Conservation (phyloP, 2,329 filamentous ascomycete species). For the Apiospora hydei region DNA sequence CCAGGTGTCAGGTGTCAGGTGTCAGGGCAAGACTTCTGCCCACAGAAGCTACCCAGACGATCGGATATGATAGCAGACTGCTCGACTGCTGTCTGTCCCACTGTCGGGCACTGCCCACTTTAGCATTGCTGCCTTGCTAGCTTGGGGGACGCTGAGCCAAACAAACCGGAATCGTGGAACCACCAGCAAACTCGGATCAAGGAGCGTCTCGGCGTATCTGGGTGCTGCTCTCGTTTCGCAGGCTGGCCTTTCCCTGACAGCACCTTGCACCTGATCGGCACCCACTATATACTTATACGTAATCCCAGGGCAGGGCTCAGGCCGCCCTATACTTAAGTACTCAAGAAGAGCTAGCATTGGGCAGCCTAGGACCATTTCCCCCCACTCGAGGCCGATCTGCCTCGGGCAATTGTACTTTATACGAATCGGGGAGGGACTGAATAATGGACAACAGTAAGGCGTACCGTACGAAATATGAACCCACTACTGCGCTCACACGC, state of each 20-base stretch:
- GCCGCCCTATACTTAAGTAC: neutral
- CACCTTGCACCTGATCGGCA: neutral
- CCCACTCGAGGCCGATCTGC: neutral
- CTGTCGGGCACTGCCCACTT: neutral
- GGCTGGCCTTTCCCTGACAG: neutral
- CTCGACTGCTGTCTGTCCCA: neutral
- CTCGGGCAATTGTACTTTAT: neutral
- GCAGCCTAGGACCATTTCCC: neutral
- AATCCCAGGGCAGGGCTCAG: neutral
- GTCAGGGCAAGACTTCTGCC: no score
- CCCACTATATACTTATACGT: neutral
- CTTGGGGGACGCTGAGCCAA: neutral
- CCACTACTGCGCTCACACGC: neutral
- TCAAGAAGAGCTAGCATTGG: neutral
- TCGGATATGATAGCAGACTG: neutral
- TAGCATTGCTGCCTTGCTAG: neutral
- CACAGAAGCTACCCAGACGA: neutral
- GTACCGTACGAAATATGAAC: neutral
- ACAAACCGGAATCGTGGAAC: conserved; percentile 5
- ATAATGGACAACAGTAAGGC: neutral
- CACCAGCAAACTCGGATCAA: conserved; percentile 8
- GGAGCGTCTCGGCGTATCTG: neutral
- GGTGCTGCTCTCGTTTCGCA: neutral
- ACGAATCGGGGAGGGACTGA: neutral
- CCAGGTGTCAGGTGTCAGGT: neutral